These are phyloP conservation scores for Centaurea solstitialis DNA, from an alignment of 129 eudicot genomes.

Conservation along the genomic window DNA sequence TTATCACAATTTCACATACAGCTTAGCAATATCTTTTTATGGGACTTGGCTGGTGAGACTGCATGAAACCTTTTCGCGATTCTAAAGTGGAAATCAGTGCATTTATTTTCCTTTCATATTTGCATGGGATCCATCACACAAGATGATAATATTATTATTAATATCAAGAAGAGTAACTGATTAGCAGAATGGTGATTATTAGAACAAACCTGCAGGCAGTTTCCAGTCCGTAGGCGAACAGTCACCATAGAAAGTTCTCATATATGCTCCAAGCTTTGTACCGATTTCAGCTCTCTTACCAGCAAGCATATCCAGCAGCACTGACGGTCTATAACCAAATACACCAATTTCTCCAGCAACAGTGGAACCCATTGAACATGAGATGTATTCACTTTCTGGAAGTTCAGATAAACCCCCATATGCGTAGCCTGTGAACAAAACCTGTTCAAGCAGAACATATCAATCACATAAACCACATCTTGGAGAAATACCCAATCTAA, in stretches of 20 bases:
- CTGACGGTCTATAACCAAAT: conserved; percentile 87
- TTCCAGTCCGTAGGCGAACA: conserved; percentile 97
- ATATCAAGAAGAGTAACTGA: conserved; percentile 1
- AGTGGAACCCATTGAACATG: conserved; percentile 92
- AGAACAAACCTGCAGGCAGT: conserved; percentile 83
- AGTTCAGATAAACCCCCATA: conserved; percentile 97
- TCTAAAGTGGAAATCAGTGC: background rate
- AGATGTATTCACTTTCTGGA: conserved; percentile 78
- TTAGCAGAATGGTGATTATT: conserved; percentile 2
- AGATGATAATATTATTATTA: conserved; percentile 6
- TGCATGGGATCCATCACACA: background rate
- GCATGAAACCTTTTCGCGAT: background rate
- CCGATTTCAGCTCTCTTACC: conserved; percentile 95
- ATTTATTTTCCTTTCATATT: background rate
- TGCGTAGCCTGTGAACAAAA: conserved; percentile 86
- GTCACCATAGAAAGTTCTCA: conserved; percentile 91
- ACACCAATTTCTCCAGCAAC: conserved; percentile 95
- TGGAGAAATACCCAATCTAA: background rate
- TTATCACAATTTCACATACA: background rate
- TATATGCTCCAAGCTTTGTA: conserved; percentile 91
- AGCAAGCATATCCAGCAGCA: conserved; percentile 94
- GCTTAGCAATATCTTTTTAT: background rate
- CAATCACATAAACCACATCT: conserved; percentile 16
- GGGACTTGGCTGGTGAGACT: background rate
- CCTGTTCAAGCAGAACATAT: conserved; percentile 49